Conservation (phyloP, 2,329 filamentous ascomycete species). For the Calycina herbarum region DNA sequence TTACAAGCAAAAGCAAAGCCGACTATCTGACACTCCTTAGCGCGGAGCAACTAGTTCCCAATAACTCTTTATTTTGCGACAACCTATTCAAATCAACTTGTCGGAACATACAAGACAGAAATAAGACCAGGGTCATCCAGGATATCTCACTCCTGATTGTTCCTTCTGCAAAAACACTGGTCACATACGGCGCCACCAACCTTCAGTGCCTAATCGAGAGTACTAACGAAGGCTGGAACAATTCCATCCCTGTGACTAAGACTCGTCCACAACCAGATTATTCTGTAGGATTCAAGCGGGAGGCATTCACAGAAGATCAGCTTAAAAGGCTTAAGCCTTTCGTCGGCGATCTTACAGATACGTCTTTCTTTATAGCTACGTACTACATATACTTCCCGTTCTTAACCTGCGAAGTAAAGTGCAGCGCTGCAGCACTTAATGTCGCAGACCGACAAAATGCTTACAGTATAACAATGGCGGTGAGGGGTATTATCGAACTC, state of each 20-base stretch:
- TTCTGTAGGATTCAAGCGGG: constrained; percentile 38
- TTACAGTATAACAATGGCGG: constrained; percentile 5
- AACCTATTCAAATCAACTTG: constrained; percentile 41
- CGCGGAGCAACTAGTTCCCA: constrained; percentile 29
- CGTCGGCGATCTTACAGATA: background rate
- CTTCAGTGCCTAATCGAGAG: constrained; percentile 38
- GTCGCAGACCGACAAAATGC: constrained; percentile 36
- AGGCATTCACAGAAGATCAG: constrained; percentile 40
- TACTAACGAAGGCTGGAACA: constrained; percentile 34
- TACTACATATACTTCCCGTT: constrained; percentile 31
- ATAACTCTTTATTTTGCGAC: constrained; percentile 22
- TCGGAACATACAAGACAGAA: constrained; percentile 36
- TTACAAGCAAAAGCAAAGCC: constrained; percentile 38
- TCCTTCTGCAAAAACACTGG: constrained; percentile 29
- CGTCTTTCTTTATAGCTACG: constrained; percentile 35
- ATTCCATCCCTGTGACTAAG: constrained; percentile 36
- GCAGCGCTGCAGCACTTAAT: constrained; percentile 40
- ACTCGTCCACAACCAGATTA: constrained; percentile 22
- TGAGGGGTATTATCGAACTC: background rate
- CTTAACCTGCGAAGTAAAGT: constrained; percentile 44
- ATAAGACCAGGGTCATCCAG: constrained; percentile 40
- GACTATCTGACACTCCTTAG: constrained; percentile 38
- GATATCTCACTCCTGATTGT: constrained; percentile 23
- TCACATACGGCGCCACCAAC: background rate
- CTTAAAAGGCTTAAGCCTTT: constrained; percentile 18